Base-by-base conservation (phyloP, 2,329 filamentous ascomycete genomes). In the Daldinia sp. region DNA sequence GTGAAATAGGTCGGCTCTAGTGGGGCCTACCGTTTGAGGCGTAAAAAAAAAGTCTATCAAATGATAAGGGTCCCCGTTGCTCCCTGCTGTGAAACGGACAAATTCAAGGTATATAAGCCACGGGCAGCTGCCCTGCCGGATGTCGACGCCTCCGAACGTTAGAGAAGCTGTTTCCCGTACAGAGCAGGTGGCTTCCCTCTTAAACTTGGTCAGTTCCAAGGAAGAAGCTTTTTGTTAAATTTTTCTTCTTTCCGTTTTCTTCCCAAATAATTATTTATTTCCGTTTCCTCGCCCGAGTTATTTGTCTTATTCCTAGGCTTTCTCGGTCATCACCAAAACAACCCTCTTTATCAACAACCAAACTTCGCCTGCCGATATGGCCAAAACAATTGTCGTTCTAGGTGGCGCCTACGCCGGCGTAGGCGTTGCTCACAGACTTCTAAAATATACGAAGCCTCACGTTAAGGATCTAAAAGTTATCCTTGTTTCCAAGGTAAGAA, bases 391-490 rank as follows among this genome's bases (percentile, higher is more conserved):
- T 35, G 78, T 87, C 5, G 76, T 87, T 47, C 75, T 87, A 15
- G 85, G 85, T 35, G 85, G 83, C 62, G 81, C 84, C 51, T 82
- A 81, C 41, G 84, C 78, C 51, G 85, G 84, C 58, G 76, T 87
- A 47, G 80, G 81, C 54, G 72, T 85, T 19, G 81, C 84, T 25
- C 85, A 87, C 68, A 79, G 81, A 19, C 77, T 87, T 2, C 79
- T 87, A 61, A 85, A 85, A 72, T 80, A 85, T 68, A 81, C 81
- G 1, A 76, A 74, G 43, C 78, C 77, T 35, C 70, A 77, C 7
- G 72, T 80, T 37, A 75, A 79, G 54, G 80, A 84, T 47, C 69
- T 85, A 35, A 84, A 84, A 67, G 83, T 87, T 45, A 77, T 87
- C 47, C 78, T 87, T 13, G 79, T 87, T 43, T 83, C 83, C 54